Percentiles rank a stretch among this genome's conserved stretches.
Conservation (phyloP, 148 eudicot species). For the Rhododendron molle region DNA sequence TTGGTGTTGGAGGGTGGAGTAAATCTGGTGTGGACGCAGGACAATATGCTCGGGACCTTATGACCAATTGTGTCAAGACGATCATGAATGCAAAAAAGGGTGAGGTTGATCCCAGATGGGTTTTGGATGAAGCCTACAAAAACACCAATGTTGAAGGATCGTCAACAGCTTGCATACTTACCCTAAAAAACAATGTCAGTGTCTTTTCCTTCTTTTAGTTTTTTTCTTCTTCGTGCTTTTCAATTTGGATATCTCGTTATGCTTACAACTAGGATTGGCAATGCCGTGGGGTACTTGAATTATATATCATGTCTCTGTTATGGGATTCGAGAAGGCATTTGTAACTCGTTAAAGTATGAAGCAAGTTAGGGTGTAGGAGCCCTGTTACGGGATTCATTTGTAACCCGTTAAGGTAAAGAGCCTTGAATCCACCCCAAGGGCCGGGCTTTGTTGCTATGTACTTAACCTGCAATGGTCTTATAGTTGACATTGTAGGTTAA, state of each 20-base stretch:
- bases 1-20: constrained; percentile 9
- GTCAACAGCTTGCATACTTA: constrained; percentile 12
- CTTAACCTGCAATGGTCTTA: neutral
- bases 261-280: neutral
- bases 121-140: neutral
- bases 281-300: neutral
- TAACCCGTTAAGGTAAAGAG: neutral
- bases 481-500: too few relatives aligned
- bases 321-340: neutral
- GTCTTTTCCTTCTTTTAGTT: neutral
- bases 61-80: neutral
- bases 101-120: neutral
- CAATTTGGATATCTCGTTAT: neutral
- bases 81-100: neutral
- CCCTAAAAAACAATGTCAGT: constrained; percentile 2
- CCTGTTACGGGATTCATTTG: neutral
- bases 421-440: neutral
- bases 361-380: neutral
- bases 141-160: constrained; percentile 10
- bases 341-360: neutral
- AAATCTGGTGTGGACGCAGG: constrained; percentile 1
- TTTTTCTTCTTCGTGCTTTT: neutral
- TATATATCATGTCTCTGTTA: neutral
- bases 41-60: constrained; percentile 6
- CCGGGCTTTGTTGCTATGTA: neutral